phyloP scores from a whole-genome alignment of 2,329 filamentous ascomycete species.

The Scytalidium sp. region DNA sequence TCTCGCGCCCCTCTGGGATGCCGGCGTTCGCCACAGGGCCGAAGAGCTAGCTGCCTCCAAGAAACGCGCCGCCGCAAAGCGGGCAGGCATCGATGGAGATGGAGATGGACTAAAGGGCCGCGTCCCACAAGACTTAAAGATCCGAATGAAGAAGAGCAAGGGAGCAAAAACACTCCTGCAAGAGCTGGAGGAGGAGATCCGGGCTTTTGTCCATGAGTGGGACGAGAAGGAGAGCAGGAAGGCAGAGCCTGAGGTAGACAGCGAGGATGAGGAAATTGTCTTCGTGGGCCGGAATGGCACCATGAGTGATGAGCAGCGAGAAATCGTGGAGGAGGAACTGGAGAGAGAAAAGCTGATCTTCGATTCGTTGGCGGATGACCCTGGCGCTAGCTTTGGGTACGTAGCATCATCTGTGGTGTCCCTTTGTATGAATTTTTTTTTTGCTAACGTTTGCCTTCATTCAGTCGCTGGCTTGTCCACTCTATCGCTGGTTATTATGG shows the following conservation, averaged over 20 bases:
- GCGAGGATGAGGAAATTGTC: conserved; percentile 82
- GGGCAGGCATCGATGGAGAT: conserved; percentile 7
- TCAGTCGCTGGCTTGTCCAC: conserved; percentile 86
- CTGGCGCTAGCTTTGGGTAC: conserved; percentile 77
- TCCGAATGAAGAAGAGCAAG: conserved; percentile 76
- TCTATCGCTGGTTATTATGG: conserved; percentile 88
- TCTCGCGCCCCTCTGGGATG: conserved; percentile 82
- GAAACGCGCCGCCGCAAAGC: conserved; percentile 31
- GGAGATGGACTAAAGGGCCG: conserved; percentile 42
- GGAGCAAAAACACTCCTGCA: conserved; percentile 76
- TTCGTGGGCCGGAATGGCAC: conserved; percentile 72
- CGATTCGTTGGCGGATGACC: conserved; percentile 73
- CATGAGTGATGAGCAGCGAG: conserved; percentile 50
- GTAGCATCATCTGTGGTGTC: conserved; percentile 36
- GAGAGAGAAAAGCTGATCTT: conserved; percentile 72
- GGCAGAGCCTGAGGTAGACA: conserved; percentile 41
- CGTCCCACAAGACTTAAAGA: conserved; percentile 77
- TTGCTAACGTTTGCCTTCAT: conserved; percentile 9
- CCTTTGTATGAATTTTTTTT: conserved; percentile 9
- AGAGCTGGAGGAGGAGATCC: conserved; percentile 79
- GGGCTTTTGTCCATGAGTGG: conserved; percentile 67
- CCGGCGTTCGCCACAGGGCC: conserved; percentile 48
- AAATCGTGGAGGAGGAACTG: conserved; percentile 48
- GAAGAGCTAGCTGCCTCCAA: conserved; percentile 42
- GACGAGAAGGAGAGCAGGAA: conserved; percentile 48